phyloP scores from a whole-genome alignment of 2,329 filamentous ascomycete species.

The Stachybotrys elegans region DNA sequence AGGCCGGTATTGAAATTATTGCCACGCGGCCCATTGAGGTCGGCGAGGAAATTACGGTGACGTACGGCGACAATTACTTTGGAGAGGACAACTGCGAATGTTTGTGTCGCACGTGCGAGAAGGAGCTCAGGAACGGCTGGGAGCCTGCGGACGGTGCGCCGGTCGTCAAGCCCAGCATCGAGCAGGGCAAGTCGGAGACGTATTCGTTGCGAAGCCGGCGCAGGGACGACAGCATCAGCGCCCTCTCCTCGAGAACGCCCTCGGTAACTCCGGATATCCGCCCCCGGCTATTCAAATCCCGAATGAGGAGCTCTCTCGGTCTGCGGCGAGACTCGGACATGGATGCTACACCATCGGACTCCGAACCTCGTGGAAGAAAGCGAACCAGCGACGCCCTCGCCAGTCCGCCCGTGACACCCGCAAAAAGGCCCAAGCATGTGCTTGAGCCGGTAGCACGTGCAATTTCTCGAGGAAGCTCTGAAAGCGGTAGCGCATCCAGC shows the following conservation, averaged over 20 bases:
- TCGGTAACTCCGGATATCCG: conserved; percentile 53
- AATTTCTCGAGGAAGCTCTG: conserved; percentile 34
- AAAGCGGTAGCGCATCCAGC: conserved; percentile 19
- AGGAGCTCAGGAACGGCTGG: conserved; percentile 76
- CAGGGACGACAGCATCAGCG: conserved; percentile 44
- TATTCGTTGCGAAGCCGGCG: conserved; percentile 54
- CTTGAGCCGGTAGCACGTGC: conserved; percentile 18
- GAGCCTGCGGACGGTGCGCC: conserved; percentile 44
- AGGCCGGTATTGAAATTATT: conserved; percentile 85
- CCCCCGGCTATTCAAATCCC: conserved; percentile 40
- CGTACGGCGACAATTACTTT: conserved; percentile 94
- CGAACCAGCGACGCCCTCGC: conserved; percentile 38
- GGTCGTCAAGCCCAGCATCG: conserved; percentile 46
- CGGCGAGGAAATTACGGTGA: conserved; percentile 94
- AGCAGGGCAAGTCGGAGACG: conserved; percentile 40
- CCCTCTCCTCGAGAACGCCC: conserved; percentile 46
- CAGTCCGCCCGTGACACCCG: conserved; percentile 51
- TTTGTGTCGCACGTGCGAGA: conserved; percentile 83
- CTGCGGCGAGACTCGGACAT: conserved; percentile 26
- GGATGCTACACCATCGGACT: conserved; percentile 20
- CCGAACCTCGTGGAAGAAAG: conserved; percentile 27
- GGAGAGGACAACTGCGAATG: conserved; percentile 94
- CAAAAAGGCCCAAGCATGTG: conserved; percentile 40
- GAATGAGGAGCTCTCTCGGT: conserved; percentile 26
- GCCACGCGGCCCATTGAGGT: conserved; percentile 75